phyloP scores from a whole-genome alignment of 768 basidiomycete species.

The Termitomyces sp. region DNA sequence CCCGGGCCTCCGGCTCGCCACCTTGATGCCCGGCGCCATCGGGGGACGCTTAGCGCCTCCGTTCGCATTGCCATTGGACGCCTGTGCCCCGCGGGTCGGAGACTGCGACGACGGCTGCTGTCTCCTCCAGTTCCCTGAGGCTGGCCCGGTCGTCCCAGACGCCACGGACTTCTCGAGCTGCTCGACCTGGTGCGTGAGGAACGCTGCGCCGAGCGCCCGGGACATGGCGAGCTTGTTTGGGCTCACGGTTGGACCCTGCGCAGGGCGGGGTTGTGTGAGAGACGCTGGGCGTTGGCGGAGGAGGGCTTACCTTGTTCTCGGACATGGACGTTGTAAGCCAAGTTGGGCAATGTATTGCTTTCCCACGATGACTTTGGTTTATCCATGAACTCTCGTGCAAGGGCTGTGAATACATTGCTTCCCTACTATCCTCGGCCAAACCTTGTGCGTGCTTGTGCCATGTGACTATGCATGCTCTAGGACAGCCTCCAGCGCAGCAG shows the following conservation, averaged over 20 bases:
- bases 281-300: not conserved
- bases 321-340: slow-evolving; percentile 8
- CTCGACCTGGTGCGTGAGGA: slow-evolving; percentile 83
- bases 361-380: too few species aligned
- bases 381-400: too few species aligned
- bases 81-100: not conserved
- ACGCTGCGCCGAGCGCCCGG: slow-evolving; percentile 80
- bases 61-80: not conserved
- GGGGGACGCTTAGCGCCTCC: slow-evolving; percentile 22
- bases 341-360: not conserved
- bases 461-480: too few species aligned
- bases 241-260: slow-evolving; percentile 22
- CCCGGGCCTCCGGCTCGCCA: slow-evolving; percentile 24
- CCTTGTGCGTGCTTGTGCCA: too few species aligned
- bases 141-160: slow-evolving; percentile 32
- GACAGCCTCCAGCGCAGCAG: too few species aligned
- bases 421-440: too few species aligned
- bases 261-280: not conserved
- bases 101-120: slow-evolving; percentile 20
- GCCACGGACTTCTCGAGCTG: slow-evolving; percentile 74
- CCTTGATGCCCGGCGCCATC: slow-evolving; percentile 25
- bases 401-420: too few species aligned
- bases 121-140: slow-evolving; percentile 60
- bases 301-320: slow-evolving; percentile 8
- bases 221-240: slow-evolving; percentile 76